phyloP scores from a whole-genome alignment of 2,329 filamentous ascomycete species.

The Davidsoniella virescens region DNA sequence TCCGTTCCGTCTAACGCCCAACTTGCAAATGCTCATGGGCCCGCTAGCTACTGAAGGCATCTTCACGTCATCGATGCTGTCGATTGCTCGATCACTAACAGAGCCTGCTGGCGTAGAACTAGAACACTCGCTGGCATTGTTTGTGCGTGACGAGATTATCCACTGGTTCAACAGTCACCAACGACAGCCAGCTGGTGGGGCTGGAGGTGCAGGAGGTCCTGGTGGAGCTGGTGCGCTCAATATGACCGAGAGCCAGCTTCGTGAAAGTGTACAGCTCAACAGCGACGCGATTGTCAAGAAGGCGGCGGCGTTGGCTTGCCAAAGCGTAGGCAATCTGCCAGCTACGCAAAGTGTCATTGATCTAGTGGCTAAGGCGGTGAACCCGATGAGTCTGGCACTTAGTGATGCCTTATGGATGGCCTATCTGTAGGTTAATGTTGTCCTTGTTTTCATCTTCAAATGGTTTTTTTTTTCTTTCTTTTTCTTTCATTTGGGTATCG shows the following conservation, averaged over 20 bases:
- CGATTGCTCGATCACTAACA: conserved; percentile 82
- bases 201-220: neutral
- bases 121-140: conserved; percentile 87
- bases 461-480: conserved; percentile 6
- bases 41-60: conserved; percentile 92
- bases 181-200: conserved; percentile 24
- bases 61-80: conserved; percentile 90
- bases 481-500: neutral
- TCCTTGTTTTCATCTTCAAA: conserved; percentile 4
- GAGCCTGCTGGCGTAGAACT: conserved; percentile 68
- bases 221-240: conserved; percentile 23
- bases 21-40: conserved; percentile 90
- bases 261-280: conserved; percentile 71
- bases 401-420: conserved; percentile 96
- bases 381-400: conserved; percentile 73
- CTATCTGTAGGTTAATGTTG: conserved; percentile 48
- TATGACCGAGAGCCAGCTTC: conserved; percentile 45
- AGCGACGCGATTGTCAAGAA: conserved; percentile 85
- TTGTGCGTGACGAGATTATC: conserved; percentile 94
- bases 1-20: conserved; percentile 92
- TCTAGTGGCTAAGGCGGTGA: conserved; percentile 78
- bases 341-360: conserved; percentile 97
- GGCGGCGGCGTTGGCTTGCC: conserved; percentile 67
- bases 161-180: conserved; percentile 84
- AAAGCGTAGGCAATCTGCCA: conserved; percentile 63